Evolutionary conservation across 345 rosid species (phyloP).

Genomic region (Populus ilicifolia): DNA sequence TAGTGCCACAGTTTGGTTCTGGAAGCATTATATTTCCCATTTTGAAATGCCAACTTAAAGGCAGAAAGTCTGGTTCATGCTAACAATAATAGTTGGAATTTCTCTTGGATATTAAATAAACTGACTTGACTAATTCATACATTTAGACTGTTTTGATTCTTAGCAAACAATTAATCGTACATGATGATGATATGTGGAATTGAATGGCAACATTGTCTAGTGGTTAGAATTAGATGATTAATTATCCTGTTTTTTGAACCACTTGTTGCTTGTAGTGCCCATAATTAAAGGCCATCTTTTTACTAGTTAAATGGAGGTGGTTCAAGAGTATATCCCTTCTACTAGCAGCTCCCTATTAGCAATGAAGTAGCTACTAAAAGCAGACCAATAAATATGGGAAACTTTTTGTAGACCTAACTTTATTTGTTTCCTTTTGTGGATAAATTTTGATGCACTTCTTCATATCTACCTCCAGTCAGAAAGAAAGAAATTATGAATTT

Average conservation of each 20-base stretch:
- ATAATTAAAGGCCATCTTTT: background rate
- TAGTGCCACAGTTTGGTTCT: background rate
- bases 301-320: background rate
- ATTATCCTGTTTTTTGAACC: background rate
- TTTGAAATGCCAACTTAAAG: background rate
- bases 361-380: no score
- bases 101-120: background rate
- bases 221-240: background rate
- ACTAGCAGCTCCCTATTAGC: background rate
- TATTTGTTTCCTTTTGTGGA: background rate
- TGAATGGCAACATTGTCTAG: background rate
- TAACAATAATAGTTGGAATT: background rate
- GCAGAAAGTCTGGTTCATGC: background rate
- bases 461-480: background rate
- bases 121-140: background rate
- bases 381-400: background rate
- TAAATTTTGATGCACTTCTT: background rate
- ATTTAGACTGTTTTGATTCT: background rate
- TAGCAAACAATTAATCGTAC: background rate
- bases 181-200: background rate
- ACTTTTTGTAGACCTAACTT: background rate
- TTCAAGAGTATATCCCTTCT: background rate
- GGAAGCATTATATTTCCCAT: background rate
- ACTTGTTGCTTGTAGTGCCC: background rate
- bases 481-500: background rate